phyloP scores from a whole-genome alignment of 163 green algal species.

The Scenedesmus sp. region DNA sequence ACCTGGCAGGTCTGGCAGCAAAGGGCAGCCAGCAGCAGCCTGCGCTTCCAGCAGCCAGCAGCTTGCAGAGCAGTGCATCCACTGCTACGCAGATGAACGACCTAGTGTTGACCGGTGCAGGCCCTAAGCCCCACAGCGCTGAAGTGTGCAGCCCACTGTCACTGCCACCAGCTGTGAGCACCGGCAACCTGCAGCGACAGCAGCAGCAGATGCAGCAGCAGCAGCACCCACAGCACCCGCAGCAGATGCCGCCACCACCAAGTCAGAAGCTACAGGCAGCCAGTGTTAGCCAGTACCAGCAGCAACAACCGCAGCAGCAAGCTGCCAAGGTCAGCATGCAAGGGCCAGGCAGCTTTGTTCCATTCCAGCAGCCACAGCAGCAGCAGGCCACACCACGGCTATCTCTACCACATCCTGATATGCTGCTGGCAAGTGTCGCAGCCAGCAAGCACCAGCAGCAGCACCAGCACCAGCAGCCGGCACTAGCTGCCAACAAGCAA shows the following conservation, averaged over 20 bases:
- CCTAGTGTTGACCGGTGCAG: not conserved
- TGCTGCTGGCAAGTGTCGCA: not conserved
- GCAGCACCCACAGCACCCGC: not conserved
- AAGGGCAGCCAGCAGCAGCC: not conserved
- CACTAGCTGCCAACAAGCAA: slow-evolving; percentile 2
- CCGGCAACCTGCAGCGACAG: slow-evolving; percentile 12
- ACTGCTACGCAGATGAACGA: slow-evolving; percentile 16
- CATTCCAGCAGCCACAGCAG: slow-evolving; percentile 2
- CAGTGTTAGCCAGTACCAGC: not conserved
- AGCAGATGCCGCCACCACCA: not conserved
- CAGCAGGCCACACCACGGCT: slow-evolving; percentile 4
- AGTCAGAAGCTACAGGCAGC: slow-evolving; percentile 17
- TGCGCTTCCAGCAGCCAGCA: slow-evolving; percentile 26
- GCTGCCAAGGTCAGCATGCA: not conserved
- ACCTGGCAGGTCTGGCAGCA: slow-evolving; percentile 63
- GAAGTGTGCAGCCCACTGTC: slow-evolving; percentile 13
- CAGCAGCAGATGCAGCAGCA: not conserved
- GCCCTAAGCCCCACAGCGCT: not conserved
- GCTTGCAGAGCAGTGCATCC: slow-evolving; percentile 59
- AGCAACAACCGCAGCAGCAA: not conserved
- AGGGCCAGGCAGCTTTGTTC: not conserved
- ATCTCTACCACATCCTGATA: slow-evolving; percentile 4
- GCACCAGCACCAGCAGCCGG: slow-evolving; percentile 10
- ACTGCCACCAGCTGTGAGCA: slow-evolving; percentile 1
- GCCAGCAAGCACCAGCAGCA: not conserved